phyloP scores from a whole-genome alignment of 2,329 filamentous ascomycete genomes.

The Xylariaceae sp. region DNA sequence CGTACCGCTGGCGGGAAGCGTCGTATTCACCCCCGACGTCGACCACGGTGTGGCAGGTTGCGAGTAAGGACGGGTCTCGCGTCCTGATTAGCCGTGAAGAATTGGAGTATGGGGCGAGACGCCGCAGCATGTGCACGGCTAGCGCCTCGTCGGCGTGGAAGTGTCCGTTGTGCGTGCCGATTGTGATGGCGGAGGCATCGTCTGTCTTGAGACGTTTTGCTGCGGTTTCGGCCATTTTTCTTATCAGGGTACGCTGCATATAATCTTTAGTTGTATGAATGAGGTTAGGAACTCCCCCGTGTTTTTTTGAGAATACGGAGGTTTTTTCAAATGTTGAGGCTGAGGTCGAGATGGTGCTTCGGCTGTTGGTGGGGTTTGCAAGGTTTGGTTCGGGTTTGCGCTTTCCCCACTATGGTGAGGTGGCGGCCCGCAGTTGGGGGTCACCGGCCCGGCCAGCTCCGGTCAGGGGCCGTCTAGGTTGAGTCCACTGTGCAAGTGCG shows the following conservation, averaged over 20 bases:
- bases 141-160: constrained; percentile 99
- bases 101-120: constrained; percentile 73
- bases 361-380: too few species aligned
- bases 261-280: too few species aligned
- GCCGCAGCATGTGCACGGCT: constrained; percentile 90
- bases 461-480: too few species aligned
- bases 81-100: constrained; percentile 80
- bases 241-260: constrained; percentile 42
- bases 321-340: too few species aligned
- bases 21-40: constrained; percentile 98
- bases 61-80: constrained; percentile 74
- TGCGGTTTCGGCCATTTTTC: constrained; percentile 66
- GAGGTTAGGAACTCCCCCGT: background rate
- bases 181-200: constrained; percentile 51
- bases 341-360: too few species aligned
- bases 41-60: constrained; percentile 87
- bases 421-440: too few species aligned
- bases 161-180: constrained; percentile 96
- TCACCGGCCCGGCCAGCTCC: too few species aligned
- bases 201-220: constrained; percentile 80
- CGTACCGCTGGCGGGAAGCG: constrained; percentile 70
- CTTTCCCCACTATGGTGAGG: too few species aligned
- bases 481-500: too few species aligned
- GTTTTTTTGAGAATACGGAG: background rate
- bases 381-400: too few species aligned